Percentiles rank a stretch among this genome's conserved stretches.
Conservation (phyloP, 148 eudicot genomes). For the Silene latifolia region DNA sequence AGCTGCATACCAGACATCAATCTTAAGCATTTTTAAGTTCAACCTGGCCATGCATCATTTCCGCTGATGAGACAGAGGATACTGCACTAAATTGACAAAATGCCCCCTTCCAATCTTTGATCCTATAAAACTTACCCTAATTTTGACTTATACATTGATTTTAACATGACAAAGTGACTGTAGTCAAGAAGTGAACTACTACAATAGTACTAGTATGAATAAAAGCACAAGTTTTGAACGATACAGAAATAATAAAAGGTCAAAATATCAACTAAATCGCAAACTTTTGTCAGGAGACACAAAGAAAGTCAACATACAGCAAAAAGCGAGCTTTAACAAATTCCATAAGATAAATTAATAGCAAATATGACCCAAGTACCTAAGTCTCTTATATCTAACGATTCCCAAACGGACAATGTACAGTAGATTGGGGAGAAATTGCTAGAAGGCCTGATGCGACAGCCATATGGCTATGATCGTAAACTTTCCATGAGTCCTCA, state of each 20-base stretch:
- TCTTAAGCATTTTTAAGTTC: not conserved
- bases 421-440: not conserved
- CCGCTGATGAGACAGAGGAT: not conserved
- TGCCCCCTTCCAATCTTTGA: not conserved
- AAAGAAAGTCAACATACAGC: not conserved
- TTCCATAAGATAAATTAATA: too few relatives aligned
- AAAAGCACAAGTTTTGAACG: not conserved
- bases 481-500: too few relatives aligned
- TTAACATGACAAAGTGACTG: too few relatives aligned
- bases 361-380: not conserved
- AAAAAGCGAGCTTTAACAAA: not conserved
- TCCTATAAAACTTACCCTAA: not conserved
- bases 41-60: not conserved
- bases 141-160: not conserved
- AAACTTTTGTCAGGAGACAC: not conserved
- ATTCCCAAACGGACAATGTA: not conserved
- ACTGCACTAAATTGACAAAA: not conserved
- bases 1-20: not conserved
- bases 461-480: too few relatives aligned
- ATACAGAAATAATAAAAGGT: not conserved
- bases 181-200: too few relatives aligned
- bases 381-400: not conserved
- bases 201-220: too few relatives aligned
- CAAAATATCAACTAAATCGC: not conserved
- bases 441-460: too few relatives aligned